Evolutionary conservation across 2,329 filamentous ascomycete genomes (phyloP).

Genomic region (Penicillium sp.): DNA sequence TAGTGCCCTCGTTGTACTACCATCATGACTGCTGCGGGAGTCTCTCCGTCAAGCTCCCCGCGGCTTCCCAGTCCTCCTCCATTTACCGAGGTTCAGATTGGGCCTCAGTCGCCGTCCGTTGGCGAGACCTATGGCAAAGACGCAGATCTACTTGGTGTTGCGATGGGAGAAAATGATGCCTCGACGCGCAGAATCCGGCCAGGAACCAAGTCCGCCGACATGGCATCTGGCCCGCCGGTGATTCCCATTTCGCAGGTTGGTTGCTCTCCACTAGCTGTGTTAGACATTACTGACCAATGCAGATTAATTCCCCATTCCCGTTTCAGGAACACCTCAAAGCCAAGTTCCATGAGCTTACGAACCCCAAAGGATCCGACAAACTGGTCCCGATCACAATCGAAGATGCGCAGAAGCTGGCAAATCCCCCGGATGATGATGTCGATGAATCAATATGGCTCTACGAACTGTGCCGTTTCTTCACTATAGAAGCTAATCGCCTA

Average conservation of each 20-base stretch:
- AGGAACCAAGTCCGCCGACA: constrained; percentile 86
- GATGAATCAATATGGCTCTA: constrained; percentile 94
- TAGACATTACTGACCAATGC: constrained; percentile 15
- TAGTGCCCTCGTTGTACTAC: constrained; percentile 10
- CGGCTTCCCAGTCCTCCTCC: constrained; percentile 93
- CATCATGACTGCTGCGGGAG: constrained; percentile 46
- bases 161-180: constrained; percentile 65
- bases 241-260: constrained; percentile 79
- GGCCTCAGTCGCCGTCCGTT: constrained; percentile 70
- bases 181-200: constrained; percentile 83
- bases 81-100: constrained; percentile 89
- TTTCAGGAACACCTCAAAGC: constrained; percentile 96
- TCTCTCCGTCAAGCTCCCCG: constrained; percentile 70
- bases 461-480: constrained; percentile 93
- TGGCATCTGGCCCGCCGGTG: constrained; percentile 86
- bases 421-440: constrained; percentile 73
- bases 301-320: constrained; percentile 97
- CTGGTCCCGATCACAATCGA: constrained; percentile 72
- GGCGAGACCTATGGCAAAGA: constrained; percentile 59
- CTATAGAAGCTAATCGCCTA: constrained; percentile 88
- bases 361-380: constrained; percentile 56
- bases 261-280: constrained; percentile 14
- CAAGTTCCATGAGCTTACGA: constrained; percentile 78
- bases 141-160: constrained; percentile 53
- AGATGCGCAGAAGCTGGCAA: constrained; percentile 52